Conservation (phyloP, 495 filamentous ascomycete species). For the Aspergillus sparsus region DNA sequence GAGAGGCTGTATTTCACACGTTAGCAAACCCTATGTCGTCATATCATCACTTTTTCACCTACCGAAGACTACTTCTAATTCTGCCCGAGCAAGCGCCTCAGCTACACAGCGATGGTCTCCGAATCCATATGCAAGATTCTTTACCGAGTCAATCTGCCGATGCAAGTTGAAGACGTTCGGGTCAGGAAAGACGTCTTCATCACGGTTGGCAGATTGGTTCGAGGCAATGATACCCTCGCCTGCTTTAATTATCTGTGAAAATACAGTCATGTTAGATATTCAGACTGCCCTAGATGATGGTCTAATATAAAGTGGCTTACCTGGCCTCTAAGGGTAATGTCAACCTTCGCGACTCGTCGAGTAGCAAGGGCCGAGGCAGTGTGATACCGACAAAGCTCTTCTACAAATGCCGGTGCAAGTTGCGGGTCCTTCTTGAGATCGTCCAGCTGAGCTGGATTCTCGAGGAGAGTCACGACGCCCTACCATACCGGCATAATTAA, state of each 20-base stretch:
- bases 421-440: not conserved
- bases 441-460: not conserved
- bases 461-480: constrained; percentile 10
- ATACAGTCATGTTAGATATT: not conserved
- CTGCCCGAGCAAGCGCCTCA: constrained; percentile 3
- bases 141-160: constrained; percentile 3
- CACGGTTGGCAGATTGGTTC: constrained; percentile 9
- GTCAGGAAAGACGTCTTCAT: constrained; percentile 9
- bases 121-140: constrained; percentile 3
- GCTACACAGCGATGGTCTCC: constrained; percentile 9
- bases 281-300: not conserved
- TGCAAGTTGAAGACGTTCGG: constrained; percentile 10
- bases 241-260: not conserved
- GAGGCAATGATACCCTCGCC: constrained; percentile 14
- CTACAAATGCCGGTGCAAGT: constrained; percentile 6
- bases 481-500: not conserved
- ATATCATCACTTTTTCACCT: not conserved
- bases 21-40: not conserved
- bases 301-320: not conserved
- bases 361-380: constrained; percentile 7
- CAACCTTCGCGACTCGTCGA: constrained; percentile 10
- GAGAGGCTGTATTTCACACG: not conserved
- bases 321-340: constrained; percentile 3
- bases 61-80: constrained; percentile 10
- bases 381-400: constrained; percentile 11